Evolutionary conservation across 1,284 basidiomycete genomes (phyloP).

Genomic region (Inonotus obliquus): DNA sequence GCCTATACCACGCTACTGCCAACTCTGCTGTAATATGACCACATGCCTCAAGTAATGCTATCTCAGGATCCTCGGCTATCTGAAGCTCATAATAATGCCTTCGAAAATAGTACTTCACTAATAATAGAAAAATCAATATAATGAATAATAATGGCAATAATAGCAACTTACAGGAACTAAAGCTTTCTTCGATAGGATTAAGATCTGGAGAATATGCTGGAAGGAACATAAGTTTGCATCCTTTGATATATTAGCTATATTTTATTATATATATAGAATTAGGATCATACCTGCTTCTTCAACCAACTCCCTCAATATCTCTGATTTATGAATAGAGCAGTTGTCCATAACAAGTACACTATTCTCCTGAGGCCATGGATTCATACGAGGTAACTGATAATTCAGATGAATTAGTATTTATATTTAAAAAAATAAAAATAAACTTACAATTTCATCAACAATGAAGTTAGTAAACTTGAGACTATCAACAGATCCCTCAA

Average conservation of each 20-base stretch:
- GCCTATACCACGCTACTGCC: not conserved
- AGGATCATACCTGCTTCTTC: conserved; percentile 1
- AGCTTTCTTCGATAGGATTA: conserved; percentile 20
- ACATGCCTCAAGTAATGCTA: not conserved
- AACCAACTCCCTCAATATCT: not conserved
- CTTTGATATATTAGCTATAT: not conserved
- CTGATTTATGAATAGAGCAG: not conserved
- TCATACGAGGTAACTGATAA: conserved; percentile 26
- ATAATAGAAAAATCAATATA: not conserved
- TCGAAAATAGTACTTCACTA: not conserved
- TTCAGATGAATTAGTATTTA: not conserved
- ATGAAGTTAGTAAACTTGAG: conserved; percentile 27
- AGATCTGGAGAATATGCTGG: conserved; percentile 23
- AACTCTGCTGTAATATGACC: not conserved
- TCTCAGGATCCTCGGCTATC: not conserved
- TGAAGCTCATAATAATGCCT: not conserved
- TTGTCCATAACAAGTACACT: conserved; percentile 16
- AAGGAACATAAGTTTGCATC: conserved; percentile 18
- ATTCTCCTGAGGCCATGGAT: not conserved
- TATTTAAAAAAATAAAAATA: not conserved
- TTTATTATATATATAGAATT: not conserved
- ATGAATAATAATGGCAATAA: not conserved
- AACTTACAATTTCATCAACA: conserved; percentile 23
- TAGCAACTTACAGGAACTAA: not conserved
- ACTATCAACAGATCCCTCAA: conserved; percentile 26